Percentiles rank a stretch among this genome's conserved stretches.
These are phyloP conservation scores for Ogataea polymorpha DNA, from an alignment of 805 yeast genomes.

Conservation along the genomic window DNA sequence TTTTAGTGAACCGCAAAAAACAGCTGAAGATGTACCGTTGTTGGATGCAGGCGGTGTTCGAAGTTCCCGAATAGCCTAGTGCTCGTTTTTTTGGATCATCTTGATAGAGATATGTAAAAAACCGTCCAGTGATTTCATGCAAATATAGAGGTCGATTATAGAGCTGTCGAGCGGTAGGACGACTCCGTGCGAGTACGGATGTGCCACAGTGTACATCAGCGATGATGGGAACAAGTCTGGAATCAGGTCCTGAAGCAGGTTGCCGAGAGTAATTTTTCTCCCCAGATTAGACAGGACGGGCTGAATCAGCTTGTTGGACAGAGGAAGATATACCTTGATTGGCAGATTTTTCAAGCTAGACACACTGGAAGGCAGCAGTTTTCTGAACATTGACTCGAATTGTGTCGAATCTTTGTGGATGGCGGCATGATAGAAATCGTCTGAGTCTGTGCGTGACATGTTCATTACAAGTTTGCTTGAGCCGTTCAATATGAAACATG, in stretches of 20 bases:
- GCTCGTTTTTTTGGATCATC: conserved; percentile 26
- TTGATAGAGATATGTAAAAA: conserved; percentile 54
- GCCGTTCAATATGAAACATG: conserved; percentile 72
- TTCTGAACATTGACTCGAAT: conserved; percentile 23
- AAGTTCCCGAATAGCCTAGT: conserved; percentile 22
- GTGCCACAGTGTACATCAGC: conserved; percentile 35
- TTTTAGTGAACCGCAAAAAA: conserved; percentile 88
- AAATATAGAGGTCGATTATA: conserved; percentile 42
- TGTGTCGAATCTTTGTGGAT: conserved; percentile 22
- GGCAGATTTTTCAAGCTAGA: conserved; percentile 41
- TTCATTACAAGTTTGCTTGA: conserved; percentile 79
- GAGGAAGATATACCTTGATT: conserved; percentile 42
- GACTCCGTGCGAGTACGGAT: conserved; percentile 56
- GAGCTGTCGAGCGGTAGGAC: conserved; percentile 43
- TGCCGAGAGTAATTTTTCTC: conserved; percentile 34
- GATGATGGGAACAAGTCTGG: conserved; percentile 47
- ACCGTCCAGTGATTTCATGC: conserved; percentile 57
- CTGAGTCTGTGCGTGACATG: conserved; percentile 60
- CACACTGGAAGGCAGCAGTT: conserved; percentile 27
- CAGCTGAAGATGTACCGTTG: conserved; percentile 93
- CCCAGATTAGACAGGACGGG: conserved; percentile 24
- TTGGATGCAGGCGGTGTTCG: conserved; percentile 94
- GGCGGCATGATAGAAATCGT: conserved; percentile 50
- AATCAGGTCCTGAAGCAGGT: conserved; percentile 36
- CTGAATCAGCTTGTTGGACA: conserved; percentile 35